Evolutionary conservation across 106 monocot genomes (phyloP).

Genomic region (Dioscorea zingiberensis): DNA sequence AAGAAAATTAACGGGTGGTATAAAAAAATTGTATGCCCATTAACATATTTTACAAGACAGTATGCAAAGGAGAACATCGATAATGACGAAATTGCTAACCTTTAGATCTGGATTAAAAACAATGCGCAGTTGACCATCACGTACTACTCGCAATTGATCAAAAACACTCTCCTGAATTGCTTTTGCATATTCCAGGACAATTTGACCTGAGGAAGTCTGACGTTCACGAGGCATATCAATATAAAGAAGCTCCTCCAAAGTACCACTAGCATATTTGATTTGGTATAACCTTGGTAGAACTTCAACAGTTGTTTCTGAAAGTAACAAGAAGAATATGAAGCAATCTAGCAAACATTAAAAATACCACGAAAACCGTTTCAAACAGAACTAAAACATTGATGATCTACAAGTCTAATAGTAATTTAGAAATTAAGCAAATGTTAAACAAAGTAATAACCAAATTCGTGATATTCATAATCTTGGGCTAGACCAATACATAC

Average conservation of each 20-base stretch:
- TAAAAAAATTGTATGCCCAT: too few relatives aligned
- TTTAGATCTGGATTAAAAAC: constrained; percentile 93
- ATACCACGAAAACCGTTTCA: too few relatives aligned
- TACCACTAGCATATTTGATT: constrained; percentile 99
- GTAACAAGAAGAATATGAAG: background rate
- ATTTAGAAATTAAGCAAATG: background rate
- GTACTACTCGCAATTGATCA: constrained; percentile 89
- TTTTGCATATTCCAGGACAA: constrained; percentile 95
- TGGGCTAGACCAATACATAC: constrained; percentile 36
- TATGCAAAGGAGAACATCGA: too few relatives aligned
- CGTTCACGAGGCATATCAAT: constrained; percentile 97
- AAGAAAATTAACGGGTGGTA: background rate
- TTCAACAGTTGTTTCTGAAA: constrained; percentile 88
- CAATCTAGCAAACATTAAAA: background rate
- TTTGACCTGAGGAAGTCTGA: constrained; percentile 78
- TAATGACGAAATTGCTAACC: constrained; percentile 21
- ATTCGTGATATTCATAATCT: background rate
- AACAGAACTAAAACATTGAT: too few relatives aligned
- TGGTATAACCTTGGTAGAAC: constrained; percentile 88
- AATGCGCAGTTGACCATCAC: constrained; percentile 88
- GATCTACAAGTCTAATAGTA: background rate
- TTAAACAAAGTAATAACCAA: background rate
- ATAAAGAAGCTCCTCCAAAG: constrained; percentile 94
- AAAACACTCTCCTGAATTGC: constrained; percentile 98
- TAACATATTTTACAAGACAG: too few relatives aligned